A percentile compares a stretch with the other conserved stretches of the same genome.
phyloP scores from a whole-genome alignment of 352 stramenopile species.

The Phytopythium cucurbitacearum region DNA sequence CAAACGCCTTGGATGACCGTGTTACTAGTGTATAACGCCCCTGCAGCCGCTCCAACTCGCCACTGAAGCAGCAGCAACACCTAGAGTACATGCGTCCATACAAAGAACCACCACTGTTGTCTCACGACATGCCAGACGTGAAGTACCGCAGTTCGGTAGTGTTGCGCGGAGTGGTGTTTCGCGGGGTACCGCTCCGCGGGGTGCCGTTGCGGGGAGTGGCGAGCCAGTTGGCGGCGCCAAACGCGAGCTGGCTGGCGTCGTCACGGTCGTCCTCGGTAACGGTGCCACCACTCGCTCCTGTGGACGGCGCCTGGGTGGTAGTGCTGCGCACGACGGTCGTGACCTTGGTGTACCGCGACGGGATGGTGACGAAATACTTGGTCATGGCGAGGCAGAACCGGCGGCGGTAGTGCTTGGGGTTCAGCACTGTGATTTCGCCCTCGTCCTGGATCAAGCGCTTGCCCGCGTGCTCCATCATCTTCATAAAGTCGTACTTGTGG shows the following conservation, averaged over 20 bases:
- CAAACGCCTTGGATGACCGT: no score
- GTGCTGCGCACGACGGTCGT: constrained; percentile 53
- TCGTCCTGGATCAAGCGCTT: constrained; percentile 88
- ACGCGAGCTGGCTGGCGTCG: constrained; percentile 2
- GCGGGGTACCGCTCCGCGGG: no score
- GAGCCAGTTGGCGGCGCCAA: no score
- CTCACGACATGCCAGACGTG: no score
- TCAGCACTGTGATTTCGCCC: constrained; percentile 85
- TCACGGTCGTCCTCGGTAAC: constrained; percentile 28
- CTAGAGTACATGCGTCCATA: no score
- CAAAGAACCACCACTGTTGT: no score
- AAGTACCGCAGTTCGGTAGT: no score
- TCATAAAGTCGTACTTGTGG: constrained; percentile 90
- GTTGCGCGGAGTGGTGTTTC: no score
- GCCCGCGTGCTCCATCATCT: constrained; percentile 86
- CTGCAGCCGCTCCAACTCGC: no score
- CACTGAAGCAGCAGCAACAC: no score
- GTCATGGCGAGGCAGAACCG: constrained; percentile 85
- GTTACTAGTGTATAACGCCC: no score
- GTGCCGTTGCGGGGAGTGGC: no score
- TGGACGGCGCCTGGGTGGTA: constrained; percentile 7
- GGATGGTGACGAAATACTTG: constrained; percentile 88
- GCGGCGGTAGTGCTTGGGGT: constrained; percentile 84
- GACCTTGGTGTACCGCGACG: constrained; percentile 83
- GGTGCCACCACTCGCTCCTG: constrained; percentile 13